These are phyloP conservation scores for Metschnikowia chrysomelidarum DNA, from an alignment of 805 yeast genomes.

Conservation along the genomic window DNA sequence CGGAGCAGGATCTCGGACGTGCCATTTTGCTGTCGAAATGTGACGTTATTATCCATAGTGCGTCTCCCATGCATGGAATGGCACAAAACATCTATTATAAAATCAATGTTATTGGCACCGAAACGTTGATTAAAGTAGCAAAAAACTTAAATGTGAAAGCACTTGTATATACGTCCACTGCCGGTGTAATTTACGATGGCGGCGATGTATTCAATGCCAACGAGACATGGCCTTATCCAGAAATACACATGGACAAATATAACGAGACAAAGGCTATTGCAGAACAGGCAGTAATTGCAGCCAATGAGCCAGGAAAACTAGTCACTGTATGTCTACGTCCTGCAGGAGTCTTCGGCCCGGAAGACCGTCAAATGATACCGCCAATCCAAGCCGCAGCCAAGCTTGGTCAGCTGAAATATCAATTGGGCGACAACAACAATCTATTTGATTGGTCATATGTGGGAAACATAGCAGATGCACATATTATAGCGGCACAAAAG, in stretches of 20 bases:
- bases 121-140: slow-evolving; percentile 65
- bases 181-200: slow-evolving; percentile 98
- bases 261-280: slow-evolving; percentile 94
- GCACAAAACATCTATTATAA: slow-evolving; percentile 78
- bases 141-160: slow-evolving; percentile 53
- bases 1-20: slow-evolving; percentile 58
- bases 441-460: slow-evolving; percentile 96
- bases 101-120: slow-evolving; percentile 90
- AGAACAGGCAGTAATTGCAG: slow-evolving; percentile 73
- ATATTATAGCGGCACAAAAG: slow-evolving; percentile 85
- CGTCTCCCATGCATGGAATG: slow-evolving; percentile 90
- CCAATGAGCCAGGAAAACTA: slow-evolving; percentile 59
- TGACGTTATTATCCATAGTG: slow-evolving; percentile 86
- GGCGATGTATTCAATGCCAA: slow-evolving; percentile 87
- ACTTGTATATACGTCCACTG: slow-evolving; percentile 91
- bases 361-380: slow-evolving; percentile 95
- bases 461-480: slow-evolving; percentile 98
- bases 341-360: slow-evolving; percentile 98
- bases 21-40: slow-evolving; percentile 64
- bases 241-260: slow-evolving; percentile 92
- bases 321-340: slow-evolving; percentile 89
- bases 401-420: slow-evolving; percentile 86
- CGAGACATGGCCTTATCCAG: slow-evolving; percentile 92
- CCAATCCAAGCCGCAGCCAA: slow-evolving; percentile 81
- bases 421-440: slow-evolving; percentile 91